Evolutionary conservation across 805 yeast genomes (phyloP), one percentile per base, ranked within the genome.

Genomic region (Spathaspora girioi): DNA sequence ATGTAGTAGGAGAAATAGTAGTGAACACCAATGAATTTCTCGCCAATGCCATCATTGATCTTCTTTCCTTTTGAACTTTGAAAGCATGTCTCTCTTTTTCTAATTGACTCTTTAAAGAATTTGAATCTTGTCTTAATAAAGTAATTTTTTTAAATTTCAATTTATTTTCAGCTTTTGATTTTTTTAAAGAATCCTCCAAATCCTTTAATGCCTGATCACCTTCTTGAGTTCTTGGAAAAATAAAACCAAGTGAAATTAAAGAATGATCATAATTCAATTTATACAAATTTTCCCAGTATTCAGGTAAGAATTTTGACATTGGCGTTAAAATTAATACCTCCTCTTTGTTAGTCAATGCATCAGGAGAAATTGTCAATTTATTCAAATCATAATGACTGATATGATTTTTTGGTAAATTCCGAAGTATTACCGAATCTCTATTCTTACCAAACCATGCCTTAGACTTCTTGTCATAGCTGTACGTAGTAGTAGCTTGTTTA

Each of bases 61-160:
- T 82, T 67, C 99, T 82, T 61, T 88, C 87, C 68, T 91, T 92
- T 69, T 94, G 99, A 26, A 84, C 96, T 23, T 69, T 71, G 55
- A 87, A 71, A 3, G 96, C 97, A 65, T 94, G 99, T 65, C 99
- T 80, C 56, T 89, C 96, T 68, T 88, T 87, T 66, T 94, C 99
- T 41, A 60, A 58, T 65, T 92, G 94, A 43, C 86, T 79, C 38
- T 79, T 79, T 56, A 90, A 78, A 6, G 96, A 83, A 41, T 87
- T 86, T 29, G 86, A 78, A 68, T 94, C 98, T 73, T 94, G 98
- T 69, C 98, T 83, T 63, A 94, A 76, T 44, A 94, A 86, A 19
- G 96, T 88, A 57, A 94, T 82, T 63, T 90, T 89, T 50, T 87
- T 83, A 69, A 89, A 94, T 64, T 90, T 81, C 57, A 79, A 73